phyloP scores from a whole-genome alignment of 148 eudicot species.

The Rhododendron simsii region DNA sequence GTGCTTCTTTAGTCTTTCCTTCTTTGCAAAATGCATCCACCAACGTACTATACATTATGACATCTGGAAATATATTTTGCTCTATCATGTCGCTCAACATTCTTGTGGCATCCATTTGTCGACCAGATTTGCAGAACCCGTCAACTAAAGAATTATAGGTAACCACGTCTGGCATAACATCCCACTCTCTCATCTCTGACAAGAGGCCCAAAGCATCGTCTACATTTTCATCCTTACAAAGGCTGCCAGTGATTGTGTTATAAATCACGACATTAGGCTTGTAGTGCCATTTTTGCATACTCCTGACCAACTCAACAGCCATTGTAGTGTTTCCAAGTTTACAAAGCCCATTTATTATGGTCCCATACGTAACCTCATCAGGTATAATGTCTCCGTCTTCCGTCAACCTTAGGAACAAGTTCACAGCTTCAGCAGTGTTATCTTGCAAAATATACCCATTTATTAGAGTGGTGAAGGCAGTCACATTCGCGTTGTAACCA shows the following conservation, averaged over 20 bases:
- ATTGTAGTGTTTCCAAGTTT: background rate
- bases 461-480: slow-evolving; percentile 6
- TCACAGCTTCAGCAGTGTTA: slow-evolving; percentile 1
- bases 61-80: background rate
- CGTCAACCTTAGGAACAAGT: slow-evolving; percentile 8
- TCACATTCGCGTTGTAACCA: background rate
- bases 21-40: background rate
- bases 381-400: background rate
- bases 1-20: background rate
- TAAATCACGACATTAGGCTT: background rate
- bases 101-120: background rate
- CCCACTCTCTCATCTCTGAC: background rate
- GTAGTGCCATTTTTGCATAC: slow-evolving; percentile 5
- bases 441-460: background rate
- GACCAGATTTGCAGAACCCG: background rate
- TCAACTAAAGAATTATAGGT: background rate
- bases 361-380: background rate
- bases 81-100: background rate
- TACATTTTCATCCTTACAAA: slow-evolving; percentile 14
- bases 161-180: background rate
- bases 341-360: slow-evolving; percentile 19
- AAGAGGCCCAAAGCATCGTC: slow-evolving; percentile 9
- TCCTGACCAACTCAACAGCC: slow-evolving; percentile 7
- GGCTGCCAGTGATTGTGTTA: background rate
- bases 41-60: background rate